phyloP scores from a whole-genome alignment of 257 asterid species.

The Cinchona pubescens region DNA sequence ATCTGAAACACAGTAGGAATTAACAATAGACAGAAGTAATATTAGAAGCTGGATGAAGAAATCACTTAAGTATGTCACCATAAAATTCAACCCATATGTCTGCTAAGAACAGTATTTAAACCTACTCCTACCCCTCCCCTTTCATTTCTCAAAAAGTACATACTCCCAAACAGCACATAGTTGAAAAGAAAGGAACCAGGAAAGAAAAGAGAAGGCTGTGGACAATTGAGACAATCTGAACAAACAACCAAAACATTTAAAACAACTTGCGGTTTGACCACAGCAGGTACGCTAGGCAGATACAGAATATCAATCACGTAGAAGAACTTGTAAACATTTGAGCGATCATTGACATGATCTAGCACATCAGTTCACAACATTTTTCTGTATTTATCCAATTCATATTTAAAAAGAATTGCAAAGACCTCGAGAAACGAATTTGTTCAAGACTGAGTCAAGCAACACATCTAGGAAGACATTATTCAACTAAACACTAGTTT shows the following conservation, averaged over 20 bases:
- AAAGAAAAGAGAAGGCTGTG: not conserved
- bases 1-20: slow-evolving; percentile 36
- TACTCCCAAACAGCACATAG: not conserved
- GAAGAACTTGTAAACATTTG: not conserved
- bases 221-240: not conserved
- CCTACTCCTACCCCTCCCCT: not conserved
- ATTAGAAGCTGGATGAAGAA: not conserved
- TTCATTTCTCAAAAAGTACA: not conserved
- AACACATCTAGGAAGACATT: not conserved
- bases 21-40: not conserved
- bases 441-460: not conserved
- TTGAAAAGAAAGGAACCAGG: not conserved
- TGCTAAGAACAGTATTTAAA: not conserved
- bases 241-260: not conserved
- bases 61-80: not conserved
- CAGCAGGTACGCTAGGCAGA: not conserved
- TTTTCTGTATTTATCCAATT: not conserved
- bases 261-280: too few species aligned
- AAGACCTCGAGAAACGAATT: not conserved
- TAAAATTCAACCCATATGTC: not conserved
- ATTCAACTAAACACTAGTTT: not conserved
- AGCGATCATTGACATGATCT: not conserved
- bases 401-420: not conserved
- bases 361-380: not conserved
- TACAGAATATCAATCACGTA: not conserved